Conservation (phyloP, 345 rosid genomes). For the Iberis pinnata region DNA sequence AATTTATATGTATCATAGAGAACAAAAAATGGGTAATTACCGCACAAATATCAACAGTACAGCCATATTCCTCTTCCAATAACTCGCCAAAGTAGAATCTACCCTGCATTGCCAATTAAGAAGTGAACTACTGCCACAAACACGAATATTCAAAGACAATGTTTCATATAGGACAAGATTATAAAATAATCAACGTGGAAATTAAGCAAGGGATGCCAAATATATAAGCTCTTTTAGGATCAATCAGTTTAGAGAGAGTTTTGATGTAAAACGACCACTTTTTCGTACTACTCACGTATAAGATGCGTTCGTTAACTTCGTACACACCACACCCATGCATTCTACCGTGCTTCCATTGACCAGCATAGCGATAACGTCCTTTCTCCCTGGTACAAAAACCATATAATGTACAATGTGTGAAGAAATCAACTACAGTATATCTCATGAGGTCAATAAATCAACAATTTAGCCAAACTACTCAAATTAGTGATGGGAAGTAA, state of each 20-base stretch:
- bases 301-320: constrained; percentile 62
- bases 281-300: constrained; percentile 46
- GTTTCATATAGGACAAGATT: not conserved
- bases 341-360: constrained; percentile 93
- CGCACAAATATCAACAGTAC: constrained; percentile 62
- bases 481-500: not conserved
- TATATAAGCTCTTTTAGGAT: constrained; percentile 7
- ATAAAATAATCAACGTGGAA: constrained; percentile 1
- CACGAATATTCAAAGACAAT: constrained; percentile 5
- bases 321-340: constrained; percentile 95
- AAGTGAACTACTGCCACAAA: constrained; percentile 4
- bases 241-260: constrained; percentile 1
- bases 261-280: not conserved
- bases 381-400: constrained; percentile 51
- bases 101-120: constrained; percentile 52
- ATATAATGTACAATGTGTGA: constrained; percentile 9
- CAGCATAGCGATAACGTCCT: constrained; percentile 92
- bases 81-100: constrained; percentile 85
- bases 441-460: constrained; percentile 3
- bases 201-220: not conserved
- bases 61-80: constrained; percentile 53
- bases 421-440: constrained; percentile 4
- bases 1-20: constrained; percentile 15
- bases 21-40: constrained; percentile 35
- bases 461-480: constrained; percentile 5